Evolutionary conservation across 2,329 filamentous ascomycete species (phyloP).

Genomic region (Fusarium virguliforme): DNA sequence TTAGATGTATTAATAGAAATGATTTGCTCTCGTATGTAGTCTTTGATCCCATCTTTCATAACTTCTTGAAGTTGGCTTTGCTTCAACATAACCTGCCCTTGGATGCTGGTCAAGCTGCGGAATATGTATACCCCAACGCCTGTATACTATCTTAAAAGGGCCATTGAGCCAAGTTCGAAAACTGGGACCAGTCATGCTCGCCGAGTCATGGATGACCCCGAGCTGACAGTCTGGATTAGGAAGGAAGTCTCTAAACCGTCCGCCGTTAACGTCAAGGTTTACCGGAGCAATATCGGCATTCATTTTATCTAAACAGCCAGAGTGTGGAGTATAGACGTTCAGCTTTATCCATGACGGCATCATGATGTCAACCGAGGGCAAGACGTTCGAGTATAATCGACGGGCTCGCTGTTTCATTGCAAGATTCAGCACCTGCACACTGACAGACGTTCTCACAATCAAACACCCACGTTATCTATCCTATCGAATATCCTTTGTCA

Average conservation of each 20-base stretch:
- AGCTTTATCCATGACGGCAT: conserved; percentile 35
- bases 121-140: no score
- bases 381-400: conserved; percentile 15
- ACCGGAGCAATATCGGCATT: neutral
- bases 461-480: neutral
- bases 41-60: no score
- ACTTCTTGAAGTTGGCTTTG: neutral
- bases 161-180: neutral
- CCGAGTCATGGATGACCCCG: neutral
- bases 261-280: conserved; percentile 6
- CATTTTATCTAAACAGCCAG: neutral
- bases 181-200: neutral
- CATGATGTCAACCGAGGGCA: conserved; percentile 36
- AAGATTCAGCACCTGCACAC: conserved; percentile 6
- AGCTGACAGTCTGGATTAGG: neutral
- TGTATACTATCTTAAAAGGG: no score
- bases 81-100: neutral
- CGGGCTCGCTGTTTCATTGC: conserved; percentile 25
- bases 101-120: no score
- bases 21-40: no score
- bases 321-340: conserved; percentile 4
- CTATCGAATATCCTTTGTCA: neutral
- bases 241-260: neutral
- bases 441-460: neutral
- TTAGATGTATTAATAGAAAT: neutral